These are phyloP conservation scores for Hyphopichia burtonii DNA, from an alignment of 1,139 yeast genomes.

Conservation along the genomic window DNA sequence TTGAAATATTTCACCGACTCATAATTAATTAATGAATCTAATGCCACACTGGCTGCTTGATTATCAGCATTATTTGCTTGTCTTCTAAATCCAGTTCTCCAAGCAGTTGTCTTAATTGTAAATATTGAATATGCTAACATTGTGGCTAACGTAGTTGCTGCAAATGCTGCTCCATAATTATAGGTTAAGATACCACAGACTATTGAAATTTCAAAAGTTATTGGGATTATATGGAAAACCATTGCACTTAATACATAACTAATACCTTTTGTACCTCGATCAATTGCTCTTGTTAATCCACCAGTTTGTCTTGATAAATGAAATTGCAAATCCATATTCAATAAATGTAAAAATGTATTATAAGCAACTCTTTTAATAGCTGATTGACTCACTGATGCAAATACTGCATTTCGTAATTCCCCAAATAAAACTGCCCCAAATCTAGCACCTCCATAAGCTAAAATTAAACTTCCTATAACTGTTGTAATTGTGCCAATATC, in stretches of 20 bases:
- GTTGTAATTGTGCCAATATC: conserved; percentile 61
- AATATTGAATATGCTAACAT: conserved; percentile 85
- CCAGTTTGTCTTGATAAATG: conserved; percentile 94
- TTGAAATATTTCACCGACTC: conserved; percentile 95
- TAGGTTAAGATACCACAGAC: conserved; percentile 94
- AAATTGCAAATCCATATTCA: conserved; percentile 84
- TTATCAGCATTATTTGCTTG: conserved; percentile 94
- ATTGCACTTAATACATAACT: conserved; percentile 89
- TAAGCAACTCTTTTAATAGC: conserved; percentile 91
- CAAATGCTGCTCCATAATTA: conserved; percentile 86
- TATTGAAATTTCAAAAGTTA: conserved; percentile 84
- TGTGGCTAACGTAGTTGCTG: conserved; percentile 83
- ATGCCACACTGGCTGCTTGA: conserved; percentile 88
- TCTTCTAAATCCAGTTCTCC: conserved; percentile 93
- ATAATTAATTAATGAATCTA: conserved; percentile 90
- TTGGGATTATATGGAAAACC: conserved; percentile 96
- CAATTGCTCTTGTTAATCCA: conserved; percentile 93
- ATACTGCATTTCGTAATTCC: conserved; percentile 89
- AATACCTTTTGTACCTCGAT: conserved; percentile 96
- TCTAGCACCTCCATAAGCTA: conserved; percentile 92
- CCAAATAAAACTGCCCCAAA: conserved; percentile 95
- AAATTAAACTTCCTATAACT: conserved; percentile 67
- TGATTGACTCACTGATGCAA: conserved; percentile 92
- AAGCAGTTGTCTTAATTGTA: conserved; percentile 89
- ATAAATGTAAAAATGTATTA: conserved; percentile 79